Evolutionary conservation across 2,329 filamentous ascomycete species (phyloP).

Genomic region (Penicillium sp.): DNA sequence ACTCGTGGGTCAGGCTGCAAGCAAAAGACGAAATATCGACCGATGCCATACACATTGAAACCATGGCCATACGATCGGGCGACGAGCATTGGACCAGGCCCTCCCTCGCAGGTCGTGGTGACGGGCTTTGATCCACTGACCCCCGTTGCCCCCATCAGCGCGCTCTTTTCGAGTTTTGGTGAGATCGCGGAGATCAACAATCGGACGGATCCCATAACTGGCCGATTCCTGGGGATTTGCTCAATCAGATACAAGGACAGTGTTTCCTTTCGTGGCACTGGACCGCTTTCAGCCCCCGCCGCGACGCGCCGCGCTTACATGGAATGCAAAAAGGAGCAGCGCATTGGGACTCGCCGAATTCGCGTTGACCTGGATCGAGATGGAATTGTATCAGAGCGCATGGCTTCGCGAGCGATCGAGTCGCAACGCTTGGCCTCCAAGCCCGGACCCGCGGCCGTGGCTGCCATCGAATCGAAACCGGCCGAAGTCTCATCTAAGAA

Average conservation of each 20-base stretch:
- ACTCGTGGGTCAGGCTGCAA: constrained; percentile 58
- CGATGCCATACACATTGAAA: constrained; percentile 70
- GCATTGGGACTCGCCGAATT: constrained; percentile 70
- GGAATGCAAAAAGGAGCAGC: constrained; percentile 67
- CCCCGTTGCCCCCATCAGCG: constrained; percentile 51
- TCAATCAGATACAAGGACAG: constrained; percentile 82
- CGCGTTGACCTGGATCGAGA: constrained; percentile 86
- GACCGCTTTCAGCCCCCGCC: constrained; percentile 62
- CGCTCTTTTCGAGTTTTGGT: constrained; percentile 38
- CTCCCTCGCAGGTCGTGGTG: constrained; percentile 84
- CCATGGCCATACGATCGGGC: constrained; percentile 75
- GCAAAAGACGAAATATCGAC: constrained; percentile 63
- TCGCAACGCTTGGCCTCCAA: constrained; percentile 54
- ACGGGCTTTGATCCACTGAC: constrained; percentile 93
- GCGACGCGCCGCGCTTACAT: constrained; percentile 74
- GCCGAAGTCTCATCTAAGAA: constrained; percentile 39
- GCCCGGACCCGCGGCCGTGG: constrained; percentile 11
- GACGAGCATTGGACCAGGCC: constrained; percentile 81
- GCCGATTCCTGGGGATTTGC: constrained; percentile 88
- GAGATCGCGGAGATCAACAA: constrained; percentile 89
- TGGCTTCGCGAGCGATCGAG: constrained; percentile 69
- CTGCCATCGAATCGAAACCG: constrained; percentile 25
- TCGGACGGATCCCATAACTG: constrained; percentile 89
- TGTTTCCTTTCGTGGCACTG: constrained; percentile 46
- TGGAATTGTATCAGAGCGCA: constrained; percentile 70